Conservation (phyloP, 257 asterid species). For the Solanum neorickii region DNA sequence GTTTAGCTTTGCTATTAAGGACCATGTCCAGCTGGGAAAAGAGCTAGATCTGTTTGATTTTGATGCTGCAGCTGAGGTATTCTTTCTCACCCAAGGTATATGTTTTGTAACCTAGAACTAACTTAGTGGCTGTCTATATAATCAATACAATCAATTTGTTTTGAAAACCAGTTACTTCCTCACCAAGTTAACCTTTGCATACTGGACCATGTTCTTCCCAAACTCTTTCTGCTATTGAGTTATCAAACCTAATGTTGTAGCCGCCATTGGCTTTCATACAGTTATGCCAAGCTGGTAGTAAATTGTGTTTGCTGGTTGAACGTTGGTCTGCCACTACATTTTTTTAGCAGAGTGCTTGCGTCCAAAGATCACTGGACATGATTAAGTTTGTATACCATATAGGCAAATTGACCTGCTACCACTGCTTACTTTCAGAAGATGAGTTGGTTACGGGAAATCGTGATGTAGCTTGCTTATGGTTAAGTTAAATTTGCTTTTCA, state of each 20-base stretch:
- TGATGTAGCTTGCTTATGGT: not conserved
- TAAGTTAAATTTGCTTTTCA: constrained; percentile 5
- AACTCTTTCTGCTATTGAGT: not conserved
- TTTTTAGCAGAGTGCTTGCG: not conserved
- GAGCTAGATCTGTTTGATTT: constrained; percentile 77
- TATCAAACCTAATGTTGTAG: not conserved
- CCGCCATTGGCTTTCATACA: too few species aligned
- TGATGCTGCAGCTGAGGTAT: constrained; percentile 98
- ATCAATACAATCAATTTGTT: not conserved
- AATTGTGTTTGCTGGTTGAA: not conserved
- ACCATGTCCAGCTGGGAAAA: constrained; percentile 89
- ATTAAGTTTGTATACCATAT: not conserved
- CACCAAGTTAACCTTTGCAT: not conserved
- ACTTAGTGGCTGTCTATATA: not conserved
- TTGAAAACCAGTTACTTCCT: not conserved
- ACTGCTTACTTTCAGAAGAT: not conserved
- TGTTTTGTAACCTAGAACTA: not conserved
- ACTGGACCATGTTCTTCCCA: not conserved
- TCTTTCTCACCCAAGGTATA: constrained; percentile 20
- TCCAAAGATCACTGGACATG: not conserved
- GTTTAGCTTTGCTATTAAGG: constrained; percentile 69
- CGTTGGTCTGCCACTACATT: not conserved
- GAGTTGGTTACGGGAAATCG: not conserved
- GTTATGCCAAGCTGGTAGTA: too few species aligned
- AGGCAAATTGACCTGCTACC: not conserved